Percentiles rank a stretch among this genome's conserved stretches.
Conservation (phyloP, 805 yeast genomes). For the Scheffersomyces spartinae region DNA sequence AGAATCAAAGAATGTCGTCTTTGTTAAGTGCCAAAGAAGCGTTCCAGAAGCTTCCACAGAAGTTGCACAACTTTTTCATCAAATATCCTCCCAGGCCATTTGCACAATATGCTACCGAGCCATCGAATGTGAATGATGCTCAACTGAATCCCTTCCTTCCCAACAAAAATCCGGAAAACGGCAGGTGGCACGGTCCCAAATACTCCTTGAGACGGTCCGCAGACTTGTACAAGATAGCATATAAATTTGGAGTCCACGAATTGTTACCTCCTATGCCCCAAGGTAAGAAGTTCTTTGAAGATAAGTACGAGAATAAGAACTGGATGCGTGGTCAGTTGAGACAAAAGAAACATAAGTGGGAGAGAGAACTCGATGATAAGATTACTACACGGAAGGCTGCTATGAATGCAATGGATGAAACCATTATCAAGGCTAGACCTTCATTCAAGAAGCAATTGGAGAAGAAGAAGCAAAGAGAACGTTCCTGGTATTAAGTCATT, state of each 20-base stretch:
- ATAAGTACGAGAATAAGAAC: conserved; percentile 58
- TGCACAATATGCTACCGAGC: conserved; percentile 48
- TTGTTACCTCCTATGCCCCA: conserved; percentile 58
- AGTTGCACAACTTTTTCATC: conserved; percentile 62
- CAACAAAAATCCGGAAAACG: conserved; percentile 73
- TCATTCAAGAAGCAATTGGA: conserved; percentile 27
- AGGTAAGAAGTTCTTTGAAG: conserved; percentile 61
- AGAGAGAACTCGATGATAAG: conserved; percentile 47
- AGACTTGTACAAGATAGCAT: conserved; percentile 73
- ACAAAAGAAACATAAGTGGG: conserved; percentile 78
- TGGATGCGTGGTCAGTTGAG: conserved; percentile 64
- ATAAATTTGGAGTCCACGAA: conserved; percentile 67
- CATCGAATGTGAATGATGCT: conserved; percentile 54
- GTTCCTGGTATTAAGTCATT: conserved; percentile 22
- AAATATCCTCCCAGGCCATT: conserved; percentile 82
- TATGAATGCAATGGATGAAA: conserved; percentile 56
- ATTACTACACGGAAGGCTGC: conserved; percentile 50
- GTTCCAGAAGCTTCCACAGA: conserved; percentile 54
- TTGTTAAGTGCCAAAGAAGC: conserved; percentile 31
- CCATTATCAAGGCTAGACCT: conserved; percentile 51
- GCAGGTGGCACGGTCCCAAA: conserved; percentile 64
- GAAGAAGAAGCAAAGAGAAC: conserved; percentile 22
- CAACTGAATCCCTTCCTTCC: conserved; percentile 82
- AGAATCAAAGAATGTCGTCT: too few relatives aligned
- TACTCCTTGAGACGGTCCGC: conserved; percentile 76